phyloP scores from a whole-genome alignment of 192 early-diverging fungal genomes.

The Powellomyces hirtus region DNA sequence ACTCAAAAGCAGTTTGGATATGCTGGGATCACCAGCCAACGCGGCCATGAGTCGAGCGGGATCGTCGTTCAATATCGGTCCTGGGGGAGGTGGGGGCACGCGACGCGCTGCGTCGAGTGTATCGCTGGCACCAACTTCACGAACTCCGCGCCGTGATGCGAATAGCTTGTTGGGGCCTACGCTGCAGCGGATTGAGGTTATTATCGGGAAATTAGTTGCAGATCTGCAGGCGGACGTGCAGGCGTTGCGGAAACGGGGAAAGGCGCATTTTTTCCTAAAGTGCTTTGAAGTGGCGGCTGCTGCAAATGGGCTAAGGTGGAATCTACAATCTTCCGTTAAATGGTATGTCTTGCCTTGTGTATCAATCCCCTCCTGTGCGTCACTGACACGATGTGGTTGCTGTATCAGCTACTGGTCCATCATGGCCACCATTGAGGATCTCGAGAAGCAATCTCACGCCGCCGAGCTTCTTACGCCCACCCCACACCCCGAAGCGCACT shows the following conservation, averaged over 20 bases:
- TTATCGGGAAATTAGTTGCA: neutral
- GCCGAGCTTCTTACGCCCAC: too few relatives aligned
- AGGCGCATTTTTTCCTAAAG: neutral
- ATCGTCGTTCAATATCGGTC: neutral
- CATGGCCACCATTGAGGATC: neutral
- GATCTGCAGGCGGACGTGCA: neutral
- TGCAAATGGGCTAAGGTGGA: neutral
- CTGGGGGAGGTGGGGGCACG: neutral
- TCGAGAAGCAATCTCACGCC: neutral
- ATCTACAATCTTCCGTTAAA: neutral
- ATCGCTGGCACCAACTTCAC: neutral
- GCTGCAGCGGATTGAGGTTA: neutral
- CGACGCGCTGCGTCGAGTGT: neutral
- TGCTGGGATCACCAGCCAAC: too few relatives aligned
- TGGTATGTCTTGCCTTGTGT: neutral
- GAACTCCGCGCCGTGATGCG: neutral
- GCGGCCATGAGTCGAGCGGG: neutral
- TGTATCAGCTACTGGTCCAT: neutral
- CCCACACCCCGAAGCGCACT: neutral
- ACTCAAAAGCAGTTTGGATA: neutral
- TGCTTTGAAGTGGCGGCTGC: neutral
- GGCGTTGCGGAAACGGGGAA: neutral
- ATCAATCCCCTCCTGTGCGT: neutral
- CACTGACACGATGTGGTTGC: neutral
- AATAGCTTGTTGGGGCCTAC: neutral